Base-by-base conservation (phyloP, 2,329 filamentous ascomycete genomes). In the Conoideocrella luteorostrata region DNA sequence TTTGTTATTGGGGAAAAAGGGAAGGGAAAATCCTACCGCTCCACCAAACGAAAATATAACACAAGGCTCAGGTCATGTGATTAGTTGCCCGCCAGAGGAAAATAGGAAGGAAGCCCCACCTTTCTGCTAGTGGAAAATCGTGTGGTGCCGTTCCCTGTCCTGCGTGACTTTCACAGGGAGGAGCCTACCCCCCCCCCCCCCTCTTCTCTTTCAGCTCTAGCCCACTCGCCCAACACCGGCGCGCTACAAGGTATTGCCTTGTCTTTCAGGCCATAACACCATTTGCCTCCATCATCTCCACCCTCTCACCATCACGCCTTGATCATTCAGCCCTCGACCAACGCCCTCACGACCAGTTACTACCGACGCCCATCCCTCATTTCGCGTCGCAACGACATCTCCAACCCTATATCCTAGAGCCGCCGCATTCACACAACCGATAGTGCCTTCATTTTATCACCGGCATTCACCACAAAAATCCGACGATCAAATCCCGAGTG, bases 181-280 rank as follows among this genome's bases (percentile, higher is more conserved):
- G n/a, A n/a, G n/a, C n/a, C n/a, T n/a, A n/a, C n/a, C n/a, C n/a
- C n/a, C n/a, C n/a, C n/a, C n/a, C n/a, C n/a, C n/a, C n/a, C n/a
- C n/a, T n/a, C n/a, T n/a, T n/a, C n/a, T n/a, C n/a, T n/a, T n/a
- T n/a, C n/a, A n/a, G n/a, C n/a, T n/a, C n/a, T n/a, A n/a, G n/a
- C n/a, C n/a, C n/a, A n/a, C n/a, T n/a, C n/a, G n/a, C n/a, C n/a
- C n/a, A n/a, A n/a, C n/a, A n/a, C n/a, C n/a, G n/a, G n/a, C n/a
- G n/a, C n/a, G n/a, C n/a, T n/a, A n/a, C n/a, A n/a, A n/a, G n/a
- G n/a, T n/a, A n/a, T n/a, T 60, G 59, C 59, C 59, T 61, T 48
- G 57, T 53, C 49, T 60, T 57, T 61, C 59, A 61, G 59, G 59
- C 58, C 43, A n/a, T 15, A 24, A 46, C 47, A 47, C 18, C 46